A percentile compares a stretch with the other conserved stretches of the same genome.
Conservation (phyloP, 495 filamentous ascomycete genomes). For the Talaromyces trachyspermus region DNA sequence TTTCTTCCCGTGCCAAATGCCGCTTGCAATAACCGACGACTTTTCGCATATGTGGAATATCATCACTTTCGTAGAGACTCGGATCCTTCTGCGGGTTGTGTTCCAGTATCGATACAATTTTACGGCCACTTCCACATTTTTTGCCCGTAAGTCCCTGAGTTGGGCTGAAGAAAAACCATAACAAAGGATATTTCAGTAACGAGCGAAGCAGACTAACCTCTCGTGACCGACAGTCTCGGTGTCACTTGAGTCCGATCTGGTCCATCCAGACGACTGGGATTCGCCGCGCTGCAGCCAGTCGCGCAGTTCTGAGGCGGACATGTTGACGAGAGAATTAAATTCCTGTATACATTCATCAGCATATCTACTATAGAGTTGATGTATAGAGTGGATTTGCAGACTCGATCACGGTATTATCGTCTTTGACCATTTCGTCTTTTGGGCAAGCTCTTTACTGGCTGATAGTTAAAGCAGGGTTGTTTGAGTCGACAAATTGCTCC, state of each 20-base stretch:
- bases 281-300: conserved; percentile 51
- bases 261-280: conserved; percentile 51
- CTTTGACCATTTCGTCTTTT: conserved; percentile 55
- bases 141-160: too few relatives aligned
- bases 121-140: conserved; percentile 48
- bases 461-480: conserved; percentile 1
- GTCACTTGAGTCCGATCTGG: conserved; percentile 43
- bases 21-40: conserved; percentile 59
- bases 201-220: conserved; percentile 29
- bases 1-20: conserved; percentile 57
- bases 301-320: conserved; percentile 52
- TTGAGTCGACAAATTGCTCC: conserved; percentile 6
- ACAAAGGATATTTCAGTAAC: too few relatives aligned
- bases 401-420: conserved; percentile 49
- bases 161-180: too few relatives aligned
- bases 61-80: conserved; percentile 43
- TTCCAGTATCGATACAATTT: conserved; percentile 57
- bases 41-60: conserved; percentile 58
- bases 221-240: conserved; percentile 61
- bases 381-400: conserved; percentile 18
- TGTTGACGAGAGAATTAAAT: conserved; percentile 65
- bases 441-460: too few relatives aligned
- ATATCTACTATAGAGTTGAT: too few relatives aligned
- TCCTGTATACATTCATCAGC: conserved; percentile 25
- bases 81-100: conserved; percentile 52